Conservation (phyloP, 1,139 yeast species). For the Geotrichum aggregatum region DNA sequence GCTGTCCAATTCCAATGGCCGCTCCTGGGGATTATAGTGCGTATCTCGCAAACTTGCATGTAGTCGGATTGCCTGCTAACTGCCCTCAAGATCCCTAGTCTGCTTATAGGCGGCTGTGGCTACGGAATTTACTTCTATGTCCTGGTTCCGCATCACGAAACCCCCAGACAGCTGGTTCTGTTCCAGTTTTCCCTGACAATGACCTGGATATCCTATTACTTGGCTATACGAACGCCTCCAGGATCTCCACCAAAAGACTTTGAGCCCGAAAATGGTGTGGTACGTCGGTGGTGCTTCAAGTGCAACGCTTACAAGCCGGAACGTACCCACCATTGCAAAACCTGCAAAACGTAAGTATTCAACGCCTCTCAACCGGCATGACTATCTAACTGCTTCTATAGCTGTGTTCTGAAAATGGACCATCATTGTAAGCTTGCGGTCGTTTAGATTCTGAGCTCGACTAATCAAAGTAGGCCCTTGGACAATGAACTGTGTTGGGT, state of each 20-base stretch:
- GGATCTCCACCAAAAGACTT: conserved; percentile 53
- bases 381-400: background rate
- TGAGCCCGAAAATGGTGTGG: conserved; percentile 41
- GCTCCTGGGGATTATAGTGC: conserved; percentile 31
- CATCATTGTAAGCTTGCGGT: conserved; percentile 64
- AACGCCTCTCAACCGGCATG: background rate
- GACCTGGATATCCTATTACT: conserved; percentile 67
- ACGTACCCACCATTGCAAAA: conserved; percentile 73
- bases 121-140: conserved; percentile 61
- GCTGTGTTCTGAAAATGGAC: conserved; percentile 74
- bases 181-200: conserved; percentile 50
- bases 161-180: conserved; percentile 43
- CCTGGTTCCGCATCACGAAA: conserved; percentile 44
- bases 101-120: conserved; percentile 58
- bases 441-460: conserved; percentile 18
- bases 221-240: conserved; percentile 57
- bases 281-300: conserved; percentile 62
- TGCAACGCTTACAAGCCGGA: conserved; percentile 69
- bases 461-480: conserved; percentile 47
- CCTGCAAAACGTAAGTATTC: conserved; percentile 33
- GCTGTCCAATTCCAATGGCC: conserved; percentile 35
- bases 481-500: conserved; percentile 84
- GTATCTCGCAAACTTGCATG: conserved; percentile 14
- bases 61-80: background rate
- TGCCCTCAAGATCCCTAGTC: conserved; percentile 53